Evolutionary conservation across 2,329 filamentous ascomycete species (phyloP).

Genomic region (Phialophora tarda): DNA sequence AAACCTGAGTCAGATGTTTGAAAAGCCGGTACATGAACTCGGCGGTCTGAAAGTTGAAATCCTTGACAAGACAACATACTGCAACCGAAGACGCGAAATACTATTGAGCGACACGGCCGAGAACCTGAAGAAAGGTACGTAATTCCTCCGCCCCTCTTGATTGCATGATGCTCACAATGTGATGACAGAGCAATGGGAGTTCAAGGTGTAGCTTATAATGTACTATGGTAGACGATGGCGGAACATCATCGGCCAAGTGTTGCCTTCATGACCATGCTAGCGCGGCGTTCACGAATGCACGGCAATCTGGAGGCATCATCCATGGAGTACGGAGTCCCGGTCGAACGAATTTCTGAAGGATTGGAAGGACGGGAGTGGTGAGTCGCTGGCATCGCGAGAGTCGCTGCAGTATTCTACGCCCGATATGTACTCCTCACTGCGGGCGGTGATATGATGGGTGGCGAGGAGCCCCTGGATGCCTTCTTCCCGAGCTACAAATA

Average conservation of each 20-base stretch:
- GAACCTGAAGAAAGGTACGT: slow-evolving; percentile 83
- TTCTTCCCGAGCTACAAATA: neutral
- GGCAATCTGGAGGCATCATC: slow-evolving; percentile 21
- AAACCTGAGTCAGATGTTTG: slow-evolving; percentile 97
- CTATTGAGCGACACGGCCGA: slow-evolving; percentile 90
- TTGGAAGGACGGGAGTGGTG: neutral
- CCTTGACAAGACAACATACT: slow-evolving; percentile 98
- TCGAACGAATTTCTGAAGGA: neutral
- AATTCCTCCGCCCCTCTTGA: neutral
- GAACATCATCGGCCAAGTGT: neutral
- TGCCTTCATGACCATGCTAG: slow-evolving; percentile 15
- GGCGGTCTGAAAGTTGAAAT: slow-evolving; percentile 92
- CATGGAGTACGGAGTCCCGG: slow-evolving; percentile 9
- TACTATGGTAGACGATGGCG: slow-evolving; percentile 11
- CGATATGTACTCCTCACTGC: neutral
- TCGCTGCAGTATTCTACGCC: neutral
- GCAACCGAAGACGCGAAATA: slow-evolving; percentile 88
- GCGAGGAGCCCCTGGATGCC: neutral
- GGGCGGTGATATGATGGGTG: neutral
- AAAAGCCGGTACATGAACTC: slow-evolving; percentile 90
- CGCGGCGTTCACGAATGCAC: slow-evolving; percentile 26
- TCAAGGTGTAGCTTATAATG: slow-evolving; percentile 51
- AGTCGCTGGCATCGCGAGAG: neutral
- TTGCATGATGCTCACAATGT: slow-evolving; percentile 3
- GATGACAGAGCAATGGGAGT: slow-evolving; percentile 51